phyloP scores from a whole-genome alignment of 2,329 filamentous ascomycete species.

The Sporothrix pallida region DNA sequence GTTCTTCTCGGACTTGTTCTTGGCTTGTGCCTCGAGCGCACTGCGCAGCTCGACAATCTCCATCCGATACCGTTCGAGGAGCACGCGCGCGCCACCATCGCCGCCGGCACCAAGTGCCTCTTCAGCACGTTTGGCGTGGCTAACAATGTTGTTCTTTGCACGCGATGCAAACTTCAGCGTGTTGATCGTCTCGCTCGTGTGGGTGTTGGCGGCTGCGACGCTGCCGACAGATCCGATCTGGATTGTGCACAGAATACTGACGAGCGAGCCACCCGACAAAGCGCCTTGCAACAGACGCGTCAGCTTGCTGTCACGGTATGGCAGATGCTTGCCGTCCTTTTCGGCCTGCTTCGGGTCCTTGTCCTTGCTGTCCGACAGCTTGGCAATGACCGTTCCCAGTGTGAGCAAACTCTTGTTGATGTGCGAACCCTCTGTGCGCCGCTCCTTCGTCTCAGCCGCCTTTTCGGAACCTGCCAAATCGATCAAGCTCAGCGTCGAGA shows the following conservation, averaged over 20 bases:
- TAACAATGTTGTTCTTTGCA: conserved; percentile 97
- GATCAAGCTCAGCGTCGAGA: conserved; percentile 93
- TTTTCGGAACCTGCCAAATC: conserved; percentile 96
- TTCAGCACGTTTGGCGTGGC: conserved; percentile 92
- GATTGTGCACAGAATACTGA: conserved; percentile 97
- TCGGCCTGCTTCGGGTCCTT: conserved; percentile 74
- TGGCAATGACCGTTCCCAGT: conserved; percentile 90
- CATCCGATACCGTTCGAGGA: conserved; percentile 90
- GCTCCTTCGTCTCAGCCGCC: conserved; percentile 92
- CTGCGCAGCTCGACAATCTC: conserved; percentile 83
- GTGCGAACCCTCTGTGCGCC: conserved; percentile 91
- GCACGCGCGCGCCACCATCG: conserved; percentile 84
- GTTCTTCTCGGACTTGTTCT: conserved; percentile 62
- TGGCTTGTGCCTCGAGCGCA: conserved; percentile 84
- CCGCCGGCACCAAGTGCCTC: conserved; percentile 80
- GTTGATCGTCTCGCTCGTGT: conserved; percentile 88
- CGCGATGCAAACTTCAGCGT: conserved; percentile 96
- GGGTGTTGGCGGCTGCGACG: conserved; percentile 71
- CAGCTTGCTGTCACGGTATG: conserved; percentile 96
- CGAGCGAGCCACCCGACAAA: conserved; percentile 88
- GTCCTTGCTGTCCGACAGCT: conserved; percentile 87
- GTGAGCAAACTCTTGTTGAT: conserved; percentile 99
- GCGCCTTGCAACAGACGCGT: conserved; percentile 91
- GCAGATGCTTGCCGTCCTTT: conserved; percentile 89
- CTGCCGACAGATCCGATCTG: conserved; percentile 81